These are phyloP conservation scores for Imleria badia DNA, from an alignment of 768 basidiomycete species.

Conservation along the genomic window DNA sequence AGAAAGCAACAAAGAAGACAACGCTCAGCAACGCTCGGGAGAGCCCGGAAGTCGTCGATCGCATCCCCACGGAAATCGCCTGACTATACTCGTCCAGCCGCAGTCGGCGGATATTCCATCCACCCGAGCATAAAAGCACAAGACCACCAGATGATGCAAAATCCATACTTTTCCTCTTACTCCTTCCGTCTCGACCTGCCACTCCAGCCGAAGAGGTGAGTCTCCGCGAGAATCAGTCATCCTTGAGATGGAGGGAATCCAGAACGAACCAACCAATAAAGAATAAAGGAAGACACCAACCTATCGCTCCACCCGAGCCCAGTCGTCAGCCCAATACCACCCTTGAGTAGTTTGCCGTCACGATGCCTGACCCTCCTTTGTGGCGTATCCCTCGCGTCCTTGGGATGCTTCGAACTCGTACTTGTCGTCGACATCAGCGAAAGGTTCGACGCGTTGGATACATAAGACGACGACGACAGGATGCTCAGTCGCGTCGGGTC, in stretches of 20 bases:
- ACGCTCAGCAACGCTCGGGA: conserved; percentile 4
- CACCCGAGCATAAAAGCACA: conserved; percentile 12
- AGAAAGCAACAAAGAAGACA: conserved; percentile 7
- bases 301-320: conserved; percentile 77
- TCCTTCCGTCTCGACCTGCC: background rate
- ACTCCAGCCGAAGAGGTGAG: background rate
- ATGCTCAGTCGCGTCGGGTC: conserved; percentile 28
- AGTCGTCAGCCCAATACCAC: conserved; percentile 69
- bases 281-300: conserved; percentile 33
- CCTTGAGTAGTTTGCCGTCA: conserved; percentile 55
- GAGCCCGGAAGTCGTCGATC: conserved; percentile 4
- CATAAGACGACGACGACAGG: conserved; percentile 24
- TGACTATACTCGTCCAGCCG: background rate
- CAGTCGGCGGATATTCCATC: conserved; percentile 6
- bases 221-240: conserved; percentile 1
- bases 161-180: background rate
- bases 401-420: conserved; percentile 33
- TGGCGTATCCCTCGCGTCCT: conserved; percentile 59
- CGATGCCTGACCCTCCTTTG: conserved; percentile 58
- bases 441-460: conserved; percentile 26
- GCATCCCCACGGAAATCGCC: conserved; percentile 2
- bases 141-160: background rate
- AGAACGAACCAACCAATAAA: background rate
- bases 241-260: background rate
- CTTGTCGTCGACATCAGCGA: conserved; percentile 26